Evolutionary conservation across 495 filamentous ascomycete genomes (phyloP).

Genomic region (Xylaria grammica): DNA sequence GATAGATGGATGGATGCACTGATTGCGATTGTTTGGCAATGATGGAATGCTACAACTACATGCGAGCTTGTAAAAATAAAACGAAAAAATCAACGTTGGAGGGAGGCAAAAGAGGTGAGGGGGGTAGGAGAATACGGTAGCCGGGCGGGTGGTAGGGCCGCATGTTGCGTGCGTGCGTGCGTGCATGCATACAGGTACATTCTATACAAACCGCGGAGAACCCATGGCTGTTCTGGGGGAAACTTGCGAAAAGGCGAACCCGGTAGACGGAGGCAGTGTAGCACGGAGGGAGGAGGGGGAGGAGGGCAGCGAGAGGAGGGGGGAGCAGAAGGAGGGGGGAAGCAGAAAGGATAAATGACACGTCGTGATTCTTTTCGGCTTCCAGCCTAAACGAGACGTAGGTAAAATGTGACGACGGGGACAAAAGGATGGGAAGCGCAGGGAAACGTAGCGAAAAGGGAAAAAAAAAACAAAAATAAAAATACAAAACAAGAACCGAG

Average conservation of each 20-base stretch:
- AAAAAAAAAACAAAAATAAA: not conserved
- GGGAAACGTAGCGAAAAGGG: not conserved
- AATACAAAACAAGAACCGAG: not conserved
- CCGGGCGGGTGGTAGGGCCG: not conserved
- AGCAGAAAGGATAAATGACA: not conserved
- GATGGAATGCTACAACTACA: no score
- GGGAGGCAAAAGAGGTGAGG: no score
- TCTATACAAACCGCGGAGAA: not conserved
- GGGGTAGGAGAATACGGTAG: not conserved
- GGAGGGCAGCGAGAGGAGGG: not conserved
- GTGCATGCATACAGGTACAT: not conserved
- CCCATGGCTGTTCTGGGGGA: not conserved
- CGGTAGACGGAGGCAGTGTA: not conserved
- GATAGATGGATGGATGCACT: no score
- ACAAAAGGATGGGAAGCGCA: no score
- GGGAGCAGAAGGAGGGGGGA: not conserved
- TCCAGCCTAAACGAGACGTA: not conserved
- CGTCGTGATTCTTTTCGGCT: not conserved
- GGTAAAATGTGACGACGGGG: not conserved
- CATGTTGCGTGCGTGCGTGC: conserved; percentile 2
- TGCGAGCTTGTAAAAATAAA: no score
- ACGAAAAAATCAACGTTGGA: no score
- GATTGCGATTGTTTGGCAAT: no score
- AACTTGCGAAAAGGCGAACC: conserved; percentile 4
- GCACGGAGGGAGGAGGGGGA: not conserved